Evolutionary conservation across 2,329 filamentous ascomycete species (phyloP), one percentile per base, ranked within the genome.

Genomic region (Penicillium sp.): DNA sequence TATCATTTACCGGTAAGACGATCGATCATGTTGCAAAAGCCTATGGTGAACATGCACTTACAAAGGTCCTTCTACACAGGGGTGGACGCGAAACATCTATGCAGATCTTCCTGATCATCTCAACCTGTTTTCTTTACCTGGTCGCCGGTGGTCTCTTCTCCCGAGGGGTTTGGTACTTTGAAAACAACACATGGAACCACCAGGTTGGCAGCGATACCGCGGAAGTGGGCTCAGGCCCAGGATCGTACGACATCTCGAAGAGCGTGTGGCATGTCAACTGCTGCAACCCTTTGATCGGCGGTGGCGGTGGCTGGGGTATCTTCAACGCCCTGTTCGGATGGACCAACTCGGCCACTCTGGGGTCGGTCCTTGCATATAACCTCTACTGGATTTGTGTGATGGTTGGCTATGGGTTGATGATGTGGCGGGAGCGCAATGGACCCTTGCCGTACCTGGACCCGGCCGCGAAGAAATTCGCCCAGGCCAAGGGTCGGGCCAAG

Each of bases 211-310:
- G 79, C 30, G 87, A 88, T 71, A 83, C 82, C 4, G 81, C 82
- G 7, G 87, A 89, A 72, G 82, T 82, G 25, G 88, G 88, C 1
- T 76, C 82, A 22, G 91, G 91, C 0, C 83, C 91, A 0, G 91
- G 91, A 2, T 92, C 89, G 0, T 94, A 94, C 75, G 89, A 94
- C 69, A 92, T 94, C 67, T 82, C 85, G 59, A 81, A 88, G 71
- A 91, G 86, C 64, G 89, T 94, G 30, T 94, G 91, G 91, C 91
- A 94, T 71, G 85, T 94, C 61, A 93, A 94, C 71, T 96, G 90
- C 81, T 94, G 91, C 74, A 93, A 86, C 69, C 89, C 92, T 0
- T 79, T 86, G 52, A 75, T 88, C 35, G 87, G 90, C 63, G 88
- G 89, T 43, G 90, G 89, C 63, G 88, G 89, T 49, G 90, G 89